Conservation (phyloP, 257 asterid genomes). For the Fraxinus quadrangulata region DNA sequence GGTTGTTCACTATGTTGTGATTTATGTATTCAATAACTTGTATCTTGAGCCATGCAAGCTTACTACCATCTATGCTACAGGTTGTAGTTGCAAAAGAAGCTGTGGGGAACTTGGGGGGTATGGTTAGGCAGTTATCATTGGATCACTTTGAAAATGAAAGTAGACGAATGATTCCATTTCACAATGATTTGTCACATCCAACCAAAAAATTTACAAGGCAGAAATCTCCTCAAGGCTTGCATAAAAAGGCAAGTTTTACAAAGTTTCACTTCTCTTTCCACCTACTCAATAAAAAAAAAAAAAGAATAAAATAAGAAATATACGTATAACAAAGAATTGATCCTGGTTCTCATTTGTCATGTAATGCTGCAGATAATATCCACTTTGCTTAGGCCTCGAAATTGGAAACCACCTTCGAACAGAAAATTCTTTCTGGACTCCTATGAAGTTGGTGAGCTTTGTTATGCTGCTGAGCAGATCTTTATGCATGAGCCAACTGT, state of each 20-base stretch:
- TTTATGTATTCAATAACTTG: neutral
- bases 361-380: slow-evolving; percentile 69
- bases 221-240: slow-evolving; percentile 96
- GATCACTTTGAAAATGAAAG: slow-evolving; percentile 99
- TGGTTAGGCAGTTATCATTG: slow-evolving; percentile 93
- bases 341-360: slow-evolving; percentile 19
- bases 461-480: slow-evolving; percentile 98
- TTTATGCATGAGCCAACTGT: slow-evolving; percentile 96
- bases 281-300: neutral
- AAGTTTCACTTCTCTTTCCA: neutral
- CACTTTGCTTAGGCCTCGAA: slow-evolving; percentile 86
- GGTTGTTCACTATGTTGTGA: slow-evolving; percentile 18
- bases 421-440: slow-evolving; percentile 95
- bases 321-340: neutral
- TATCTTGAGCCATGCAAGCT: slow-evolving; percentile 19
- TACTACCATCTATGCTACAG: slow-evolving; percentile 47
- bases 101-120: slow-evolving; percentile 93
- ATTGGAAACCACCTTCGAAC: slow-evolving; percentile 91
- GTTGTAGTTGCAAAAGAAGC: slow-evolving; percentile 98
- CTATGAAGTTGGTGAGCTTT: slow-evolving; percentile 96
- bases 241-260: slow-evolving; percentile 76
- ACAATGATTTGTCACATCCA: slow-evolving; percentile 77
- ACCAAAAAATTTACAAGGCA: slow-evolving; percentile 79
- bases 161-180: slow-evolving; percentile 80
- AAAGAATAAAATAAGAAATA: neutral